A percentile compares a stretch with the other conserved stretches of the same genome.
phyloP scores from a whole-genome alignment of 352 stramenopile genomes.

The Phytophthora aleatoria region DNA sequence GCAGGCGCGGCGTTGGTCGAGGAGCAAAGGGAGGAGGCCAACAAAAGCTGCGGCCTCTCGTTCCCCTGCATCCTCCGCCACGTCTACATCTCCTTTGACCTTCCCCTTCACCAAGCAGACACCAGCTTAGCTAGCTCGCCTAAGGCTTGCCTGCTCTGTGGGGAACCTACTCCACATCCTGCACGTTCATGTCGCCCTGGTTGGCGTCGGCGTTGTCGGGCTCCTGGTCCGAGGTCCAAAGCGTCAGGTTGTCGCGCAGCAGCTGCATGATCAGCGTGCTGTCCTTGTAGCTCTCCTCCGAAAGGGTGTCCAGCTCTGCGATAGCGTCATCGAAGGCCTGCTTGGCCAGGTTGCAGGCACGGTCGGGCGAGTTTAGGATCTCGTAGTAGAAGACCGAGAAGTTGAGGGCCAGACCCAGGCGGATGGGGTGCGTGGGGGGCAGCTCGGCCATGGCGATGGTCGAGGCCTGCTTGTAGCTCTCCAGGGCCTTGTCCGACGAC shows the following conservation, averaged over 20 bases:
- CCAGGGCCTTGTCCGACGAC: conserved; percentile 85
- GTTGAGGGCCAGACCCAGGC: conserved; percentile 98
- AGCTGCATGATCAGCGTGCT: conserved; percentile 99
- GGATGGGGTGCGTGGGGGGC: conserved; percentile 98
- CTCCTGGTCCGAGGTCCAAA: conserved; percentile 98
- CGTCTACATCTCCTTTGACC: conserved; percentile 22
- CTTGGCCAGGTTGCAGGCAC: conserved; percentile 94
- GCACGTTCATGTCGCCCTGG: conserved; percentile 88
- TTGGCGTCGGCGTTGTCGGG: conserved; percentile 88
- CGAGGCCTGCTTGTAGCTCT: conserved; percentile 81
- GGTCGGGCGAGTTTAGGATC: conserved; percentile 97
- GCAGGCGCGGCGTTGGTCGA: conserved; percentile 14
- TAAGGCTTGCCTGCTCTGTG: conserved; percentile 4
- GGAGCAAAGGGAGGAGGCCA: conserved; percentile 32
- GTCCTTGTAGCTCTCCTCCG: conserved; percentile 99
- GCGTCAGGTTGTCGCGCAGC: conserved; percentile 98
- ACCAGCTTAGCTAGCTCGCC: conserved; percentile 24
- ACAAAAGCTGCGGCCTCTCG: conserved; percentile 40
- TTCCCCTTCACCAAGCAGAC: neutral
- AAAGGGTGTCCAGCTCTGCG: conserved; percentile 98
- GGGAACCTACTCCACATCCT: conserved; percentile 72
- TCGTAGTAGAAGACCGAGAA: conserved; percentile 99
- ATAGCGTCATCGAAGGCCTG: conserved; percentile 99
- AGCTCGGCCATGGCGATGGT: conserved; percentile 96
- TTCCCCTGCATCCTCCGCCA: conserved; percentile 14